Conservation (phyloP, 805 yeast species). For the Wickerhamiella alocasiicola region DNA sequence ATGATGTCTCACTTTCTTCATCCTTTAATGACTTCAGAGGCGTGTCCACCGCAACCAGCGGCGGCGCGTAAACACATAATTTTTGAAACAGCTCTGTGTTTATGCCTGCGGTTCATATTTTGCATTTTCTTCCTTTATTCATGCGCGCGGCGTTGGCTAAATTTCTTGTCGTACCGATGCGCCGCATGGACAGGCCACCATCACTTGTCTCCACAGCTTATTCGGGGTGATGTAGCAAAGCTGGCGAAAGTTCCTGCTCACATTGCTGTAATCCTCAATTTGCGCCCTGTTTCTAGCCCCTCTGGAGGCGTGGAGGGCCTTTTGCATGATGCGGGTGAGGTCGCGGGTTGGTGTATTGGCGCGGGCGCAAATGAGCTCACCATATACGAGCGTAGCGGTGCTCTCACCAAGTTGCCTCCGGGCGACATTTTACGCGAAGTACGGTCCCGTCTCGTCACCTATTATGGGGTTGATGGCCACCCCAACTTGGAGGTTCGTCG, state of each 20-base stretch:
- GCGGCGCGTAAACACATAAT: no score
- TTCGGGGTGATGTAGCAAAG: slow-evolving; percentile 67
- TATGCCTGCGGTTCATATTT: not conserved
- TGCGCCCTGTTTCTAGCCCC: slow-evolving; percentile 65
- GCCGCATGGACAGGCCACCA: slow-evolving; percentile 19
- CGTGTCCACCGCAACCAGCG: no score
- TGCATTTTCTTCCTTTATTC: not conserved
- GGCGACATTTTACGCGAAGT: slow-evolving; percentile 41
- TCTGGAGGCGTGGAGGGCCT: slow-evolving; percentile 83
- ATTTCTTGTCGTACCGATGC: slow-evolving; percentile 15
- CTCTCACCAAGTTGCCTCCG: slow-evolving; percentile 32
- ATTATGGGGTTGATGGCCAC: slow-evolving; percentile 58
- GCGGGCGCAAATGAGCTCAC: slow-evolving; percentile 89
- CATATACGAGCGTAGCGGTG: slow-evolving; percentile 78
- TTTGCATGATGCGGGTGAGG: slow-evolving; percentile 60
- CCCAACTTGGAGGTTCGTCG: slow-evolving; percentile 31
- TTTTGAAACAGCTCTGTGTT: no score
- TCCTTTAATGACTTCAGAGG: no score
- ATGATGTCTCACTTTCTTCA: no score
- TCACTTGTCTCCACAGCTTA: slow-evolving; percentile 58
- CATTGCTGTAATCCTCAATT: slow-evolving; percentile 61
- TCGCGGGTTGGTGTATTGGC: slow-evolving; percentile 83
- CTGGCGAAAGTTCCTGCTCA: slow-evolving; percentile 67
- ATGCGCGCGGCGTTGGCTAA: slow-evolving; percentile 8
- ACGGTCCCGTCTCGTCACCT: slow-evolving; percentile 45